Evolutionary conservation across 1,139 yeast genomes (phyloP), one percentile per base, ranked within the genome.

Genomic region (Pichia sp.): DNA sequence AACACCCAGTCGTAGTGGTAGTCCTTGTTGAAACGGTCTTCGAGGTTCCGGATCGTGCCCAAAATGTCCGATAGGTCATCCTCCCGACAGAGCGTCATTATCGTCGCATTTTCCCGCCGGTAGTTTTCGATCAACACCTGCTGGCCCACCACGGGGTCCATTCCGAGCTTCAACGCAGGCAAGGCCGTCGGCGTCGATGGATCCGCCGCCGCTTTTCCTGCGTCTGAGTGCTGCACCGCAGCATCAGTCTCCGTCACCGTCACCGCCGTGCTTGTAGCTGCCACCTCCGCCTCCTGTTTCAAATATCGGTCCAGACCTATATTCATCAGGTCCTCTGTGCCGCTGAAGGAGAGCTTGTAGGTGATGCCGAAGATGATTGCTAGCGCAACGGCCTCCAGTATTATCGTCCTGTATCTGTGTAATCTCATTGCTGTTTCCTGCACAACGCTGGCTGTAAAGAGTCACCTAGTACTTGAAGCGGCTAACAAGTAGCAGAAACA

Each of bases 1-100:
- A 85, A 85, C 15, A 85, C 85, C 92, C 92, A 85, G 64, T 84
- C 89, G 68, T 85, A 85, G 61, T 83, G 81, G 68, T 70, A 87
- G 56, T 79, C 74, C 55, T 70, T 66, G 70, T 88, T 88, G 71
- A 88, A 88, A 51, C 93, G 77, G 67, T 85, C 90, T 70, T 89
- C 92, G 38, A 87, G 78, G 51, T 79, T 75, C 58, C 84, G 79
- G 50, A 88, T 80, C 3, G 93, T 80, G 54, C 75, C 79, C 34
- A 85, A 68, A 34, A 87, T 69, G 8, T 74, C 77, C 67, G 76
- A 76, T 40, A 87, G 66, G 60, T 88, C 96, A 30, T 71, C 64
- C 66, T 88, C 85, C 62, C 92, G 76, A 50, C 88, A 90, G 55
- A 89, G 72, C 13, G 90, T 79, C 54, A 88, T 81, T 63, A 88